Base-by-base conservation (phyloP, 1,284 basidiomycete genomes). In the Sporisorium scitamineum region DNA sequence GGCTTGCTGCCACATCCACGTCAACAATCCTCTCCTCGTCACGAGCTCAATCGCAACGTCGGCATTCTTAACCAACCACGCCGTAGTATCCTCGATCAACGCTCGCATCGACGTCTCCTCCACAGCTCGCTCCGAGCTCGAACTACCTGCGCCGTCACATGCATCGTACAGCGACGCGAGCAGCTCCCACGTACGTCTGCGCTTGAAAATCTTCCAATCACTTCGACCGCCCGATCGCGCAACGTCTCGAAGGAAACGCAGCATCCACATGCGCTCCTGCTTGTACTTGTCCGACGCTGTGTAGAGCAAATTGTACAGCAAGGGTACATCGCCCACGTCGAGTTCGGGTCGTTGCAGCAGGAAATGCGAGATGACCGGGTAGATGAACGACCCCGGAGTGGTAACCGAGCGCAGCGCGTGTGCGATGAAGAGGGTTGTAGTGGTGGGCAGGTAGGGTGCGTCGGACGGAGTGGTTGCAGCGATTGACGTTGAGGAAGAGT, bases 171-270 rank as follows among this genome's bases (percentile, higher is more conserved):
- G 84, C 75, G 92, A 93, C 0, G 92, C 91, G 3, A 97, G 86
- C 31, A 96, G 87, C 69, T 94, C 92, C 92, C 93, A 95, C 0
- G 93, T 94, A 83, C 94, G 93, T 31, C 95, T 87, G 48, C 93
- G 88, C 79, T 91, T 91, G 66, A 95, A 87, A 1, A 94, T 89
- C 37, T 88, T 88, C 94, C 94, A 96, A 79, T 97, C 95, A 60
- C 90, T 88, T 0, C 87, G 87, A 24, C 86, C 85, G 27, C 87
- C 85, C 27, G 89, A 89, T 61, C 88, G 88, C 88, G 94, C 91
- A 0, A 92, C 93, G 77, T 96, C 94, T 0, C 91, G 88, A 39
- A 97, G 86, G 84, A 94, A 92, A 45, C 91, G 89, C 45, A 97
- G 87, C 53, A 97, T 94, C 94, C 94, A 97, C 2, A 88, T 88